These are phyloP conservation scores for Solidago caesia DNA, from an alignment of 129 eudicot species.

Conservation along the genomic window DNA sequence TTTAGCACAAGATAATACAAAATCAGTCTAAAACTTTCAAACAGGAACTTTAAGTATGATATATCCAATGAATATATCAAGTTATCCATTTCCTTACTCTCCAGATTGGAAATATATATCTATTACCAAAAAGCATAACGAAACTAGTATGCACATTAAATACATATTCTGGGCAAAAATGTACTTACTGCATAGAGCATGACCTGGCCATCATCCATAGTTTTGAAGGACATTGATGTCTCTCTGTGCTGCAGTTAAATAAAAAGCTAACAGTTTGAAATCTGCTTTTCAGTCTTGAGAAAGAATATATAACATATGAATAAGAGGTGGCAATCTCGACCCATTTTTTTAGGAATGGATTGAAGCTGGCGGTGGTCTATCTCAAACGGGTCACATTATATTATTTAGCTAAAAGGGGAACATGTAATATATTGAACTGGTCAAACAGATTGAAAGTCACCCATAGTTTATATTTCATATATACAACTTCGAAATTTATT, in stretches of 20 bases:
- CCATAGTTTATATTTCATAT: background rate
- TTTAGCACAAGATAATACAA: background rate
- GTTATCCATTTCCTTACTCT: background rate
- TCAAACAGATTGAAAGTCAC: background rate
- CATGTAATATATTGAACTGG: background rate
- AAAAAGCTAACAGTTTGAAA: background rate
- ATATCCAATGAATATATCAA: background rate
- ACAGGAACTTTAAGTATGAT: background rate
- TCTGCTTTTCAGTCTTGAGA: constrained; percentile 1
- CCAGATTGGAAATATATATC: background rate
- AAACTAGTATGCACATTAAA: too few relatives aligned
- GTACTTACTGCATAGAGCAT: constrained; percentile 79
- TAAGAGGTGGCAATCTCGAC: constrained; percentile 4
- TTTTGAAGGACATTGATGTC: constrained; percentile 95
- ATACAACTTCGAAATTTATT: background rate
- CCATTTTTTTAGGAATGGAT: background rate
- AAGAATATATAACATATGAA: constrained; percentile 5
- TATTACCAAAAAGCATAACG: background rate
- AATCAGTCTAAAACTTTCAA: background rate
- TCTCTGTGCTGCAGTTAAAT: constrained; percentile 83
- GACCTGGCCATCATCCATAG: constrained; percentile 99
- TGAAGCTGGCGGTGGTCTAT: background rate
- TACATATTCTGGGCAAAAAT: background rate
- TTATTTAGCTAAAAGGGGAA: background rate
- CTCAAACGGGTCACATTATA: background rate